These are phyloP conservation scores for Ogataea paradorogensis DNA, from an alignment of 805 yeast species.

Conservation along the genomic window DNA sequence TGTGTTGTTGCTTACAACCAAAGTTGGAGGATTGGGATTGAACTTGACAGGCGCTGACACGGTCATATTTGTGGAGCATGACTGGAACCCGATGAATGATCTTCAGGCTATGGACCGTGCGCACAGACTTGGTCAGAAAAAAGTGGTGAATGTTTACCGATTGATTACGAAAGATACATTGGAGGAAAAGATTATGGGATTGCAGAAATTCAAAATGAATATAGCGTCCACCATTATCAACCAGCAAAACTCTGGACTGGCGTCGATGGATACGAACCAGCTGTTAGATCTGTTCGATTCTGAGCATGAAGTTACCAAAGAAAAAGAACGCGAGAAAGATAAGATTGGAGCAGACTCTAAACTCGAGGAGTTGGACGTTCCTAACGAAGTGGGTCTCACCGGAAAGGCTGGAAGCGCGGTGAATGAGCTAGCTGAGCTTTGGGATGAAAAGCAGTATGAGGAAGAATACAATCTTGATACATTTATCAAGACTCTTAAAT, in stretches of 20 bases:
- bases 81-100: slow-evolving; percentile 99
- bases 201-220: slow-evolving; percentile 95
- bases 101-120: slow-evolving; percentile 99
- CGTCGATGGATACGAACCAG: slow-evolving; percentile 96
- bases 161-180: slow-evolving; percentile 88
- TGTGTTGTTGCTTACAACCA: slow-evolving; percentile 85
- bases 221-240: slow-evolving; percentile 94
- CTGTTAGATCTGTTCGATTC: slow-evolving; percentile 84
- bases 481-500: slow-evolving; percentile 71
- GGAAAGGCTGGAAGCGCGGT: slow-evolving; percentile 84
- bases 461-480: slow-evolving; percentile 95
- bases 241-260: slow-evolving; percentile 94
- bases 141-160: slow-evolving; percentile 94
- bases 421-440: slow-evolving; percentile 85
- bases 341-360: slow-evolving; percentile 18
- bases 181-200: slow-evolving; percentile 97
- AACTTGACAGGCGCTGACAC: slow-evolving; percentile 98
- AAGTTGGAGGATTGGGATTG: slow-evolving; percentile 98
- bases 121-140: slow-evolving; percentile 95
- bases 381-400: slow-evolving; percentile 73
- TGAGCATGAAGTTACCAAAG: slow-evolving; percentile 42
- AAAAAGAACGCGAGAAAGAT: slow-evolving; percentile 19
- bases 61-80: slow-evolving; percentile 98
- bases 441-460: slow-evolving; percentile 96
- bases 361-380: slow-evolving; percentile 26